Conservation (phyloP, 345 rosid species). For the Clausena lansium region DNA sequence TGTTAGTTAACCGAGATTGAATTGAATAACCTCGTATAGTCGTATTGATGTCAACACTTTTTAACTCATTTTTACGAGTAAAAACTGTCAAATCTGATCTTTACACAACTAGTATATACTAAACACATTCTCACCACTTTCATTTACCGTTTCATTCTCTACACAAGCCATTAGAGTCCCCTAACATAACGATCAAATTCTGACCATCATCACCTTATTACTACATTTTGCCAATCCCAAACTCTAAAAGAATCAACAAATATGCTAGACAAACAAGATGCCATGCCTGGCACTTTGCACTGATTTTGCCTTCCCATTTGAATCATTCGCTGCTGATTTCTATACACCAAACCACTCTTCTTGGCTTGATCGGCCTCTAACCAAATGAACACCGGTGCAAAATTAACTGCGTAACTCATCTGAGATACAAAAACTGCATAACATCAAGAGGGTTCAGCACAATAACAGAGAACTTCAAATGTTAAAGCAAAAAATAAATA, state of each 20-base stretch:
- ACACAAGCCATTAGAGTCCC: neutral
- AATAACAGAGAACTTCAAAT: neutral
- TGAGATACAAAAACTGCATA: conserved; percentile 18
- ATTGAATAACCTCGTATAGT: neutral
- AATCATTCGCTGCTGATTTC: conserved; percentile 15
- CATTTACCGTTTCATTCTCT: neutral
- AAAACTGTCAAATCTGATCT: conserved; percentile 4
- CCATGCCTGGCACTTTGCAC: neutral
- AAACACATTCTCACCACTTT: neutral
- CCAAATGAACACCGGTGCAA: neutral
- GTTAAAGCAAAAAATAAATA: neutral
- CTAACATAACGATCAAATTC: neutral
- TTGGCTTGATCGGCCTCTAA: neutral
- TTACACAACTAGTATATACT: conserved; percentile 21
- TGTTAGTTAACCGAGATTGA: neutral
- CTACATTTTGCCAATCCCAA: neutral
- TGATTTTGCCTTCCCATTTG: conserved; percentile 1
- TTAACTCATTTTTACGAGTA: neutral
- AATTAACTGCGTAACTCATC: conserved; percentile 16
- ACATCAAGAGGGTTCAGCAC: conserved; percentile 3
- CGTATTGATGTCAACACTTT: neutral
- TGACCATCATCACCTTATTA: neutral
- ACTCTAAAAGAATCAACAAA: neutral
- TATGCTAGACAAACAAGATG: neutral
- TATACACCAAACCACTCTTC: neutral